Evolutionary conservation across 805 yeast species (phyloP).

Genomic region (Yarrowia keelungensis): DNA sequence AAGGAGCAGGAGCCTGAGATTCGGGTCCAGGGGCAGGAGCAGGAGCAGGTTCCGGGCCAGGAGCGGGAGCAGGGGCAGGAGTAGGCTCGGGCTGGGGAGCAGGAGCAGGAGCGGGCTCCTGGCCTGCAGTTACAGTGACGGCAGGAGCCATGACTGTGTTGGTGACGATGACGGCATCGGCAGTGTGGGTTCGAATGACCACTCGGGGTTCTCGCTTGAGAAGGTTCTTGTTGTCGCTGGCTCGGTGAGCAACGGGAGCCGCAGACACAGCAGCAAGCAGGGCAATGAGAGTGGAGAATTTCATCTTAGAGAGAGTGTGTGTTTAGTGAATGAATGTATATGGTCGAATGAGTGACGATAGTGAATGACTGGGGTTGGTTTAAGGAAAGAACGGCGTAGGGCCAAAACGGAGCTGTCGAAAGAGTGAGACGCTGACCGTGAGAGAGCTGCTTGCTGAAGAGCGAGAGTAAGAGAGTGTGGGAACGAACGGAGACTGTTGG

Average conservation of each 20-base stretch:
- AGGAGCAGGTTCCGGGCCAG: conserved; percentile 11
- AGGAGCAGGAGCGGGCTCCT: conserved; percentile 19
- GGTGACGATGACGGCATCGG: conserved; percentile 20
- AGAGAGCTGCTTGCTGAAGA: not conserved
- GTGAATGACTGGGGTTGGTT: no score
- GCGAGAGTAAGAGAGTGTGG: not conserved
- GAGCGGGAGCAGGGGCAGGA: not conserved
- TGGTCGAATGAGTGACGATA: conserved; percentile 6
- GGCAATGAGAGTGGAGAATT: conserved; percentile 5
- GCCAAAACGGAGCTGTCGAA: not conserved
- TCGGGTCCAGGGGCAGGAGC: conserved; percentile 4
- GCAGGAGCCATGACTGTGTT: conserved; percentile 25
- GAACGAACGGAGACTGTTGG: not conserved
- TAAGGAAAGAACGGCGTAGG: conserved; percentile 4
- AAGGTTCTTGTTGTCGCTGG: not conserved
- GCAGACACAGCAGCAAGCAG: conserved; percentile 29
- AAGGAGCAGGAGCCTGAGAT: not conserved
- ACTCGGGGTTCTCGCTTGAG: conserved; percentile 35
- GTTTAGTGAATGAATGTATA: not conserved
- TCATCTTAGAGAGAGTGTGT: conserved; percentile 7
- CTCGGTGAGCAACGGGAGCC: conserved; percentile 4
- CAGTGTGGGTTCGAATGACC: conserved; percentile 28
- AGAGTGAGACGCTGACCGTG: not conserved
- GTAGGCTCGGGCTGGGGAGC: conserved; percentile 8
- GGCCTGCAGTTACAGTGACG: conserved; percentile 31